phyloP scores from a whole-genome alignment of 2,329 filamentous ascomycete species.

The Dactylonectria macrodidyma region DNA sequence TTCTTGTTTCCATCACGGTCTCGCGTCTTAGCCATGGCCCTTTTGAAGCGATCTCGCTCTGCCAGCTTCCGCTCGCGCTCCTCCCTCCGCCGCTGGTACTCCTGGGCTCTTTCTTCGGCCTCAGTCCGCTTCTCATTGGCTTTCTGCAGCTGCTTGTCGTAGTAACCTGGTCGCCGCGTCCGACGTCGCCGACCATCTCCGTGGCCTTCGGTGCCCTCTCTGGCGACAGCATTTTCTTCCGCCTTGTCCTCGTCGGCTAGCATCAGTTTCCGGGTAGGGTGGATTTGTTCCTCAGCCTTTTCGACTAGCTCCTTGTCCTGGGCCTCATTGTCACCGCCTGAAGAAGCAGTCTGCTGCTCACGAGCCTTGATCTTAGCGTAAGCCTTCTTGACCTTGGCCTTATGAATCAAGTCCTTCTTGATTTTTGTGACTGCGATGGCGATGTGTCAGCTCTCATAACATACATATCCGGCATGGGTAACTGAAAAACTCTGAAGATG shows the following conservation, averaged over 20 bases:
- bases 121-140: constrained; percentile 60
- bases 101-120: constrained; percentile 59
- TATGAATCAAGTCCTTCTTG: constrained; percentile 89
- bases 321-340: constrained; percentile 41
- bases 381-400: constrained; percentile 92
- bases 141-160: constrained; percentile 73
- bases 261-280: constrained; percentile 58
- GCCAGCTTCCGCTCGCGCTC: constrained; percentile 77
- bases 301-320: constrained; percentile 38
- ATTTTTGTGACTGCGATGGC: constrained; percentile 80
- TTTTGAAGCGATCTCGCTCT: constrained; percentile 75
- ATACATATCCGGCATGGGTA: not conserved
- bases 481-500: constrained; percentile 36
- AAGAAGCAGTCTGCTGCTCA: constrained; percentile 52
- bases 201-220: constrained; percentile 25
- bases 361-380: constrained; percentile 87
- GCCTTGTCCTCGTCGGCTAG: constrained; percentile 56
- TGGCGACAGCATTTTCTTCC: constrained; percentile 46
- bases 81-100: constrained; percentile 65
- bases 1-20: constrained; percentile 83
- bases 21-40: constrained; percentile 81
- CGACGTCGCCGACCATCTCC: constrained; percentile 54
- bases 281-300: constrained; percentile 46
- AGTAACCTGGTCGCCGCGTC: constrained; percentile 68
- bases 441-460: constrained; percentile 35